Percentiles rank a stretch among this genome's conserved stretches.
phyloP scores from a whole-genome alignment of 495 filamentous ascomycete genomes.

The Emericellopsis terricola region DNA sequence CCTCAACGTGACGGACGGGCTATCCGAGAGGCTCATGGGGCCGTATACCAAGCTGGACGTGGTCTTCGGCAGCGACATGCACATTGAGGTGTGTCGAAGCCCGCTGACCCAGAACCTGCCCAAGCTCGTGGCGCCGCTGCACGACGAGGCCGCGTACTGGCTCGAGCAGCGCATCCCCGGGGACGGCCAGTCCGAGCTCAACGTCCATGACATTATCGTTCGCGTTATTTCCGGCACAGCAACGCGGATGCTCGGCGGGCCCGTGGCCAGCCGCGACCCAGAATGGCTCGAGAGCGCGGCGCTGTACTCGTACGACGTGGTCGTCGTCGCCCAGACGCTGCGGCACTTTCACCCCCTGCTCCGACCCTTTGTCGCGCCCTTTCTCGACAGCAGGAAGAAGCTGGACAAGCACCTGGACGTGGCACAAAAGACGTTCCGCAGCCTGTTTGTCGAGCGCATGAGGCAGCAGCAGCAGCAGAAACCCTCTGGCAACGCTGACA shows the following conservation, averaged over 20 bases:
- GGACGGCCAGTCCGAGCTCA: slow-evolving; percentile 4
- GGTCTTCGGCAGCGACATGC: slow-evolving; percentile 6
- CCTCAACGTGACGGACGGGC: slow-evolving; percentile 6
- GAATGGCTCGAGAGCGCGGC: slow-evolving; percentile 27
- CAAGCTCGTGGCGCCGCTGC: slow-evolving; percentile 27
- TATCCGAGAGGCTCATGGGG: slow-evolving; percentile 5
- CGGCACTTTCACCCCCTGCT: slow-evolving; percentile 20
- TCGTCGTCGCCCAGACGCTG: slow-evolving; percentile 18
- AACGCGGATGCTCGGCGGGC: slow-evolving; percentile 23
- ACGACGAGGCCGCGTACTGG: slow-evolving; percentile 21
- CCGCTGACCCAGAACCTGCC: slow-evolving; percentile 13
- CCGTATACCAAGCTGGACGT: slow-evolving; percentile 7
- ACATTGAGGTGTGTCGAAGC: slow-evolving; percentile 7
- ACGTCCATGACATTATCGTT: slow-evolving; percentile 8
- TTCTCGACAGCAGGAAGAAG: slow-evolving; percentile 4
- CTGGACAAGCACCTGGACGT: slow-evolving; percentile 8
- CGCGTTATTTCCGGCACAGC: slow-evolving; percentile 23
- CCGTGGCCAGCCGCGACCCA: slow-evolving; percentile 18
- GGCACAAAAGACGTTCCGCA: slow-evolving; percentile 16
- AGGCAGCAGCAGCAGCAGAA: too few species aligned
- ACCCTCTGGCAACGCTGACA: too few species aligned
- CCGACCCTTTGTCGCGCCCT: slow-evolving; percentile 15
- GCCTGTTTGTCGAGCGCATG: slow-evolving; percentile 15
- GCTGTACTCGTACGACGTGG: slow-evolving; percentile 24
- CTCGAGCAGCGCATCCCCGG: slow-evolving; percentile 8